Evolutionary conservation across 2,329 filamentous ascomycete species (phyloP).

Genomic region (Diaporthe citri): DNA sequence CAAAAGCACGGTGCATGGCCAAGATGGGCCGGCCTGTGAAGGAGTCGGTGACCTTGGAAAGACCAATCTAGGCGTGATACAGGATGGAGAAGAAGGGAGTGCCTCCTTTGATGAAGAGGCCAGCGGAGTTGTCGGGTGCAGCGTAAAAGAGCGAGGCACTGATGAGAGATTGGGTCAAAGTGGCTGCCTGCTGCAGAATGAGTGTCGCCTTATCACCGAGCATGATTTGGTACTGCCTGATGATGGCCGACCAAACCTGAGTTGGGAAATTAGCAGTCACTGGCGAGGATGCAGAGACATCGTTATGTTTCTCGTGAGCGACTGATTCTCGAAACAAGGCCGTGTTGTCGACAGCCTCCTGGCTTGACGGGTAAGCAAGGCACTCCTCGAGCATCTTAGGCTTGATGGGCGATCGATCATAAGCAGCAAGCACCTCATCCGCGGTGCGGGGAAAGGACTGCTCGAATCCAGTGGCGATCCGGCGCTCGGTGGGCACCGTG

Average conservation of each 20-base stretch:
- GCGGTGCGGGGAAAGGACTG: conserved; percentile 60
- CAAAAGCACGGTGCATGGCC: conserved; percentile 69
- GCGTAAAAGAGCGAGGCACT: conserved; percentile 77
- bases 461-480: conserved; percentile 61
- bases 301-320: conserved; percentile 65
- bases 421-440: conserved; percentile 59
- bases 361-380: conserved; percentile 63
- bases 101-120: conserved; percentile 74
- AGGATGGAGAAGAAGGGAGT: conserved; percentile 74
- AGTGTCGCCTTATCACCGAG: conserved; percentile 75
- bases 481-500: conserved; percentile 76
- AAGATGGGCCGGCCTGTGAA: conserved; percentile 72
- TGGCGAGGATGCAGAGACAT: conserved; percentile 65
- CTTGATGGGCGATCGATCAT: conserved; percentile 65
- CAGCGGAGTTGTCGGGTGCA: conserved; percentile 66
- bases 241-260: conserved; percentile 69
- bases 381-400: conserved; percentile 67
- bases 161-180: conserved; percentile 70
- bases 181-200: conserved; percentile 71
- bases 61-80: conserved; percentile 71
- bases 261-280: conserved; percentile 66
- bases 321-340: conserved; percentile 67
- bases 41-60: conserved; percentile 75
- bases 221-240: conserved; percentile 74
- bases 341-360: conserved; percentile 62